phyloP scores from a whole-genome alignment of 2,329 filamentous ascomycete genomes.

The Immersiporthe knoxdaviesiana region DNA sequence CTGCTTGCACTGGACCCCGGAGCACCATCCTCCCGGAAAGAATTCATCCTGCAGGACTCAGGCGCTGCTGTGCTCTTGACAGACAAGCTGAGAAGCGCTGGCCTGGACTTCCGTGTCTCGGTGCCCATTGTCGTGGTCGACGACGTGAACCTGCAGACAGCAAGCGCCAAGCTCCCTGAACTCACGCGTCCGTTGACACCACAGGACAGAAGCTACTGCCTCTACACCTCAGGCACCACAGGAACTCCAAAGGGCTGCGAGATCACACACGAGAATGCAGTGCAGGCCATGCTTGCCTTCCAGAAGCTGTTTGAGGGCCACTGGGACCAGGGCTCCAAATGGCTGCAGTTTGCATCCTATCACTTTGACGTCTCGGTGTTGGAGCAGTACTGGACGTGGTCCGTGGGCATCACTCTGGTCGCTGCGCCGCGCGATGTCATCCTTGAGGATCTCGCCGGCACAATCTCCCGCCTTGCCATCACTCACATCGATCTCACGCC shows the following conservation, averaged over 20 bases:
- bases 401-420: slow-evolving; percentile 82
- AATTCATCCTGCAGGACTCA: slow-evolving; percentile 79
- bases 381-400: slow-evolving; percentile 96
- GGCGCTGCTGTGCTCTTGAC: slow-evolving; percentile 65
- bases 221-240: slow-evolving; percentile 88
- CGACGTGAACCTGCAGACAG: slow-evolving; percentile 37
- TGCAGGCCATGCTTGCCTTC: slow-evolving; percentile 89
- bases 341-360: slow-evolving; percentile 91
- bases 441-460: slow-evolving; percentile 77
- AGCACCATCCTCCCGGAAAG: slow-evolving; percentile 72
- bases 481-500: slow-evolving; percentile 93
- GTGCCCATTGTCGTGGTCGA: slow-evolving; percentile 41
- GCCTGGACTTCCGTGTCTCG: slow-evolving; percentile 40
- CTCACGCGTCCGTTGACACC: slow-evolving; percentile 43
- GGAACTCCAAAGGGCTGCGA: slow-evolving; percentile 87
- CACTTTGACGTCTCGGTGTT: slow-evolving; percentile 94
- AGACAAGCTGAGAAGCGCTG: slow-evolving; percentile 37
- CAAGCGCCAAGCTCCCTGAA: slow-evolving; percentile 33
- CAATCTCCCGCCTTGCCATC: slow-evolving; percentile 72
- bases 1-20: slow-evolving; percentile 80
- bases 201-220: slow-evolving; percentile 73
- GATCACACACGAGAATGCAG: slow-evolving; percentile 84
- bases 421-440: slow-evolving; percentile 82
- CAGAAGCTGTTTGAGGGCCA: slow-evolving; percentile 74
- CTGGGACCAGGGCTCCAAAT: slow-evolving; percentile 75